phyloP scores from a whole-genome alignment of 495 filamentous ascomycete species.

The Amniculicola lignicola region DNA sequence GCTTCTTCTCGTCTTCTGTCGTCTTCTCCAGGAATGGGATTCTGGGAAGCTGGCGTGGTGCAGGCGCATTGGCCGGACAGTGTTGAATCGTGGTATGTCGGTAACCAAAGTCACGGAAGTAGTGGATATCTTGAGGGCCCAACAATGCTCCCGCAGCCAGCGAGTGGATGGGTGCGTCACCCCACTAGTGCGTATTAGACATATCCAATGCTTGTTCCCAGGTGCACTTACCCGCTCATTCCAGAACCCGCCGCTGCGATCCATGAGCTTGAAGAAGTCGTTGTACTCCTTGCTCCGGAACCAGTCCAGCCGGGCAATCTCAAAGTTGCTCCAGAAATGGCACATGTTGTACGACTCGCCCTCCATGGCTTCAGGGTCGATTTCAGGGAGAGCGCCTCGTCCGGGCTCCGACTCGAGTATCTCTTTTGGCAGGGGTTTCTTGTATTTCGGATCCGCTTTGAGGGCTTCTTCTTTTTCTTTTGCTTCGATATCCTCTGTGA shows the following conservation, averaged over 20 bases:
- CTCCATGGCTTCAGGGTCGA: conserved; percentile 93
- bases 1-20: conserved; percentile 78
- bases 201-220: not conserved
- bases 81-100: conserved; percentile 98
- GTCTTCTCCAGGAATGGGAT: conserved; percentile 81
- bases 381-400: conserved; percentile 66
- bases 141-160: conserved; percentile 90
- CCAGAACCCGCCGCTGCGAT: conserved; percentile 96
- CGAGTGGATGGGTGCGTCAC: conserved; percentile 97
- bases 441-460: conserved; percentile 62
- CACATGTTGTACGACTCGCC: conserved; percentile 99
- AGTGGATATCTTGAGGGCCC: conserved; percentile 81
- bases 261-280: conserved; percentile 99
- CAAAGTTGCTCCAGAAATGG: conserved; percentile 99
- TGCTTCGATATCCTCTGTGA: conserved; percentile 71
- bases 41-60: conserved; percentile 78
- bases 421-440: conserved; percentile 77
- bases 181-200: conserved; percentile 66
- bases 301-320: conserved; percentile 92
- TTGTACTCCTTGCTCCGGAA: conserved; percentile 96
- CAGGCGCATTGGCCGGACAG: conserved; percentile 93
- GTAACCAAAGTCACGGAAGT: conserved; percentile 99
- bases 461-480: conserved; percentile 41
- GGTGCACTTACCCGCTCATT: conserved; percentile 78
- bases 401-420: conserved; percentile 74